These are phyloP conservation scores for Isochrysis galbana DNA, from an alignment of 78 protist species.

Conservation along the genomic window DNA sequence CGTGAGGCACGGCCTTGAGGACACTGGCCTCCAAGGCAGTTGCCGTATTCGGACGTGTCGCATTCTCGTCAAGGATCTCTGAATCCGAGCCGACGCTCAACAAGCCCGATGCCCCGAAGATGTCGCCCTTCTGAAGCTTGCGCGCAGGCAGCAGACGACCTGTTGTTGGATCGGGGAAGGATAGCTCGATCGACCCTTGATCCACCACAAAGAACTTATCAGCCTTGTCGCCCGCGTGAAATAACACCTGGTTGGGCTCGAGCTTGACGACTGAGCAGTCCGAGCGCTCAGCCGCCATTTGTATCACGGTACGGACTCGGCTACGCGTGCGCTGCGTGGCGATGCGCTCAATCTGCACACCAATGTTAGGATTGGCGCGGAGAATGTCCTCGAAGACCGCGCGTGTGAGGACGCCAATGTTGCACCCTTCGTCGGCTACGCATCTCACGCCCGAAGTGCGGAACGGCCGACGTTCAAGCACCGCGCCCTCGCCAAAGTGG, in stretches of 20 bases:
- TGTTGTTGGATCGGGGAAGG: not conserved
- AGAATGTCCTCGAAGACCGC: not conserved
- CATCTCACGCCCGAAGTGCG: not conserved
- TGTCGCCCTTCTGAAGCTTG: not conserved
- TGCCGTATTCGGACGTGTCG: not conserved
- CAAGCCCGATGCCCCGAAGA: conserved; percentile 2
- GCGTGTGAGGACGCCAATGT: not conserved
- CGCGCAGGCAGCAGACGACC: not conserved
- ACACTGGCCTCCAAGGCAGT: not conserved
- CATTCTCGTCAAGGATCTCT: not conserved
- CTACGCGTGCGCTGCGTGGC: not conserved
- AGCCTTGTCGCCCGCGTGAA: not conserved
- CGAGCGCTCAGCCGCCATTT: not conserved
- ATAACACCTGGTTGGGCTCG: not conserved
- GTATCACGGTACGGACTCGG: not conserved
- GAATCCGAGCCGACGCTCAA: too few species aligned
- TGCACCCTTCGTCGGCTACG: not conserved
- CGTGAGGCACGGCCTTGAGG: not conserved
- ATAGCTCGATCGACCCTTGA: not conserved
- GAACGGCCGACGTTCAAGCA: not conserved
- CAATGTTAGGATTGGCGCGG: not conserved
- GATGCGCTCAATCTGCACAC: not conserved
- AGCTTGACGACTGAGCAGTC: not conserved
- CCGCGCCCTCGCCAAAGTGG: not conserved
- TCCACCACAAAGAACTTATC: not conserved